Conservation (phyloP, 148 eudicot species). For the Nyssa sinensis region DNA sequence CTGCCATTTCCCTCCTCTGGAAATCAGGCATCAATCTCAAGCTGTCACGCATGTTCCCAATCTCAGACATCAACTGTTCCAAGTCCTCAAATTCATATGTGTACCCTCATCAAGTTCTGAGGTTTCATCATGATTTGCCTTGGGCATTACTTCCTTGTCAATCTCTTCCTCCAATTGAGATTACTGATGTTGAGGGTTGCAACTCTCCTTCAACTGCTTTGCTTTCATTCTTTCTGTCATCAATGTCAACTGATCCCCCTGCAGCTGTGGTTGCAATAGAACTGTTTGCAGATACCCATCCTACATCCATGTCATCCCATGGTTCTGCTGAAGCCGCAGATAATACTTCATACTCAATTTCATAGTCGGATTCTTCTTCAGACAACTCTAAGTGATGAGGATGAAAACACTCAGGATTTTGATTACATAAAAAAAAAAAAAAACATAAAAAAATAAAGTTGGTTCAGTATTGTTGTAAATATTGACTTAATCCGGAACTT, state of each 20-base stretch:
- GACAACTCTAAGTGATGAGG: slow-evolving; percentile 53
- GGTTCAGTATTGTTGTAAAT: too few relatives aligned
- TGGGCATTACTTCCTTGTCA: slow-evolving; percentile 28
- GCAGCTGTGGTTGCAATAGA: slow-evolving; percentile 20
- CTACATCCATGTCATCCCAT: slow-evolving; percentile 66
- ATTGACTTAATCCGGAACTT: too few relatives aligned
- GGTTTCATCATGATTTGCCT: slow-evolving; percentile 21
- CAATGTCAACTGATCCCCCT: slow-evolving; percentile 15
- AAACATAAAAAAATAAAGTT: too few relatives aligned
- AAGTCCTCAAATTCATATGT: slow-evolving; percentile 69
- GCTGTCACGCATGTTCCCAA: slow-evolving; percentile 68
- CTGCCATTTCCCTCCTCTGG: slow-evolving; percentile 98
- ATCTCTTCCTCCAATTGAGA: slow-evolving; percentile 34
- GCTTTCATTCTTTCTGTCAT: slow-evolving; percentile 16
- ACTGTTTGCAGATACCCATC: slow-evolving; percentile 64
- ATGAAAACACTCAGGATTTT: slow-evolving; percentile 1
- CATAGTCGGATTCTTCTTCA: slow-evolving; percentile 85
- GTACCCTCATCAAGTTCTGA: slow-evolving; percentile 46
- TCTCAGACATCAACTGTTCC: slow-evolving; percentile 86
- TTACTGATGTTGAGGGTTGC: slow-evolving; percentile 47
- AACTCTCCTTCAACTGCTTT: slow-evolving; percentile 21
- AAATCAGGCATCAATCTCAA: slow-evolving; percentile 92
- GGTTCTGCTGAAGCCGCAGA: slow-evolving; percentile 81
- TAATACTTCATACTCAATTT: slow-evolving; percentile 80
- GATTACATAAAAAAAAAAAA: neutral